phyloP scores from a whole-genome alignment of 805 yeast species.

The Pichia paraexigua region DNA sequence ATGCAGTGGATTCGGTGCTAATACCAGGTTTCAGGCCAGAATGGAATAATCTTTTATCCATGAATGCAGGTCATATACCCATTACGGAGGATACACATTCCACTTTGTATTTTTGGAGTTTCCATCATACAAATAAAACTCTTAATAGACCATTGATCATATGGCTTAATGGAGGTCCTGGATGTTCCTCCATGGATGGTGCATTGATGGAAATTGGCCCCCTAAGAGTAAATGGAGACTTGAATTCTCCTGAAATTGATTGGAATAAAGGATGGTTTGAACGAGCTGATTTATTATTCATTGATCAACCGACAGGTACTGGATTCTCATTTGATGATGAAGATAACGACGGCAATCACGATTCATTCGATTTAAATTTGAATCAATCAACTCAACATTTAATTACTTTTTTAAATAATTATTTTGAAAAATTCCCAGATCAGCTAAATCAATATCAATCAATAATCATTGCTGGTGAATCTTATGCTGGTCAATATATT shows the following conservation, averaged over 20 bases:
- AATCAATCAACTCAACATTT: conserved; percentile 55
- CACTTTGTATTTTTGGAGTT: conserved; percentile 69
- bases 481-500: conserved; percentile 94
- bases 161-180: conserved; percentile 98
- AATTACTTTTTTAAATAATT: conserved; percentile 54
- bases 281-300: conserved; percentile 67
- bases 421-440: conserved; percentile 66
- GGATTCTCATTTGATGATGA: conserved; percentile 62
- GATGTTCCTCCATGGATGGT: conserved; percentile 97
- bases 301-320: conserved; percentile 94
- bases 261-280: conserved; percentile 78
- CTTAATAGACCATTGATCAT: conserved; percentile 45
- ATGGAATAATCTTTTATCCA: conserved; percentile 3
- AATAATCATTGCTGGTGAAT: conserved; percentile 83
- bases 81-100: conserved; percentile 5
- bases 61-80: conserved; percentile 12
- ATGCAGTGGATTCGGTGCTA: background rate
- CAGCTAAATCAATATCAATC: conserved; percentile 44
- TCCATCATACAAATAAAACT: conserved; percentile 26
- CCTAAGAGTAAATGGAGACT: conserved; percentile 42
- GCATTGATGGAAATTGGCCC: conserved; percentile 93
- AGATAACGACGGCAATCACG: conserved; percentile 12
- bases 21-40: conserved; percentile 4
- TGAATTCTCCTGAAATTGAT: conserved; percentile 28
- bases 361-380: conserved; percentile 46